Base-by-base conservation (phyloP, 768 basidiomycete species). In the Mrakia blollopis region DNA sequence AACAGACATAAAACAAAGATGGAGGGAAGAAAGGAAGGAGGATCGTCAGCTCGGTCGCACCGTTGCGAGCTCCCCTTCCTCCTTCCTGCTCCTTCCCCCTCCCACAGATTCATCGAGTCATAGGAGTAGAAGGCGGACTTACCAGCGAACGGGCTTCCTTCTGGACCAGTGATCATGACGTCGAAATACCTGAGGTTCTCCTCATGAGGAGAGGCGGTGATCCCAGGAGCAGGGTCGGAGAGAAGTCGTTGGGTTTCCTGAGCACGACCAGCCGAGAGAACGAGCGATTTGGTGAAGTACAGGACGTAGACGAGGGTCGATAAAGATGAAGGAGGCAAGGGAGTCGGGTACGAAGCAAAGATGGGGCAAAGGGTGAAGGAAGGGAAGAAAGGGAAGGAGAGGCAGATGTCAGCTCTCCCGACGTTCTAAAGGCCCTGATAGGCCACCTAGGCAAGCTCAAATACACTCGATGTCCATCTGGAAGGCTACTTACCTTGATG, bases 101-200 rank as follows among this genome's bases (percentile, higher is more conserved):
- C 23, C 10, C 25, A 4, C 44, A 44, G 1, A 14, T 11, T 11
- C 9, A 62, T 28, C 57, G 14, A 62, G 23, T 1, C 72, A 35
- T 18, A 16, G 61, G 5, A 25, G 2, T 7, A 30, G n/a, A n/a
- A 23, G 68, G n/a, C 41, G 28, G 86, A 50, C 89, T 82, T 82
- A 93, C 93, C 88, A 84, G 88, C 88, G 83, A 98, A 99, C 1
- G 97, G 95, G 81, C 93, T 95, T 37, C 92, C 93, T 78, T 90
- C 92, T 1, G 97, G 97, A 35, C 97, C 97, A 81, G 93, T 88
- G 80, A 99, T 96, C 62, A 93, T 91, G 70, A 99, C 97, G 86
- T 99, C 94, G 85, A 99, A 99, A 87, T 99, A 98, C 72, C 97
- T 88, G 76, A 99, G 86, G 85, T 99, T 99, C 82, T 99, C 97